These are phyloP conservation scores for Rhodotorula sp. DNA, from an alignment of 1,284 basidiomycete genomes.

Conservation along the genomic window DNA sequence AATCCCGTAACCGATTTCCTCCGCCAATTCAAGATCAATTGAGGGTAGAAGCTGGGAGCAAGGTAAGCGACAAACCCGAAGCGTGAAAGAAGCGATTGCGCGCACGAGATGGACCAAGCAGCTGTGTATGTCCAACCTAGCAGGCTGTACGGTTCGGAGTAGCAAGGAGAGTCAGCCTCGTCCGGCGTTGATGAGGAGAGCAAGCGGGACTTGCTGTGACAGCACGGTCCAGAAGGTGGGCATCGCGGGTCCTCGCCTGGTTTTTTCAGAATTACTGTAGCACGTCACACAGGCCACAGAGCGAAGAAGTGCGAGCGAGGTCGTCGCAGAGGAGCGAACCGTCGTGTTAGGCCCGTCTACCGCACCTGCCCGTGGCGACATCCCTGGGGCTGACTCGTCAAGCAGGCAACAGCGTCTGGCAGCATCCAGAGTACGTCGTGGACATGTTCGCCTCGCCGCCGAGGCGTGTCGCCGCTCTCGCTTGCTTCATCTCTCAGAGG, in stretches of 20 bases:
- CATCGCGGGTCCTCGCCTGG: background rate
- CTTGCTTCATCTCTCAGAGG: too few species aligned
- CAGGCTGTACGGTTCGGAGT: conserved; percentile 1
- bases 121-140: conserved; percentile 34
- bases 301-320: too few species aligned
- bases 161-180: background rate
- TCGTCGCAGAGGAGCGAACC: too few species aligned
- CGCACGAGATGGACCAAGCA: conserved; percentile 33
- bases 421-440: too few species aligned
- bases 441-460: too few species aligned
- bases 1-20: conserved; percentile 51
- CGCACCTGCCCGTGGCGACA: too few species aligned
- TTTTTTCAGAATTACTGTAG: background rate
- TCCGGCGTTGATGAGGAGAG: background rate
- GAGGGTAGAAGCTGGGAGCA: conserved; percentile 51
- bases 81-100: background rate
- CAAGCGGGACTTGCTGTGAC: conserved; percentile 3
- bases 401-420: too few species aligned
- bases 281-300: background rate
- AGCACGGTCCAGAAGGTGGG: background rate
- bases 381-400: too few species aligned
- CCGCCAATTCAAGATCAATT: conserved; percentile 51
- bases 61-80: too few species aligned
- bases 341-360: too few species aligned
- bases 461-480: too few species aligned